phyloP scores from a whole-genome alignment of 768 basidiomycete species.

The Suillus variegatus region DNA sequence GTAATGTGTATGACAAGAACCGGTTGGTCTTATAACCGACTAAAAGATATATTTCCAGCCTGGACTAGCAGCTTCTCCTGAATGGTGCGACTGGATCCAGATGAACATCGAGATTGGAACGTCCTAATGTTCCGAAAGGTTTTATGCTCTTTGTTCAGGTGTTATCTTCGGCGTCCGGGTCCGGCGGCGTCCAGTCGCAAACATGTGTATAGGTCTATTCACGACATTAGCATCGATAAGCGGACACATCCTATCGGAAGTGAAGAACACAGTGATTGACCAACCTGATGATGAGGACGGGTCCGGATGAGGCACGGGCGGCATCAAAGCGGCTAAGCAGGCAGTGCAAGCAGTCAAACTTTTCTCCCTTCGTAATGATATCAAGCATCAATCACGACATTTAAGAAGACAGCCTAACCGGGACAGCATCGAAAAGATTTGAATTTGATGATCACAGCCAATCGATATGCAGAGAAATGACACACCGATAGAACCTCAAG shows the following conservation, averaged over 20 bases:
- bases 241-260: background rate
- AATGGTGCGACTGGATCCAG: background rate
- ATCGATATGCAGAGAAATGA: slow-evolving; percentile 2
- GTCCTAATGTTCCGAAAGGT: background rate
- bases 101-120: background rate
- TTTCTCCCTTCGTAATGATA: background rate
- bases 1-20: too few relatives aligned
- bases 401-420: background rate
- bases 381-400: background rate
- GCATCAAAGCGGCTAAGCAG: background rate
- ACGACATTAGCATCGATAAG: background rate
- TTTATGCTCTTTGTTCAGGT: background rate
- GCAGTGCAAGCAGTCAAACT: background rate
- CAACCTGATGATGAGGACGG: background rate
- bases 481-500: background rate
- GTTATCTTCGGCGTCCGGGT: background rate
- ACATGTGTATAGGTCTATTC: background rate
- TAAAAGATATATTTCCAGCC: background rate
- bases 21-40: background rate
- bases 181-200: background rate
- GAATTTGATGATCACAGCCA: background rate
- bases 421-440: background rate
- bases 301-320: too few relatives aligned
- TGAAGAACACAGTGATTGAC: background rate
- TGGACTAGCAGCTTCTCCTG: background rate